Evolutionary conservation across 768 basidiomycete species (phyloP).

Genomic region (Artomyces pyxidatus): DNA sequence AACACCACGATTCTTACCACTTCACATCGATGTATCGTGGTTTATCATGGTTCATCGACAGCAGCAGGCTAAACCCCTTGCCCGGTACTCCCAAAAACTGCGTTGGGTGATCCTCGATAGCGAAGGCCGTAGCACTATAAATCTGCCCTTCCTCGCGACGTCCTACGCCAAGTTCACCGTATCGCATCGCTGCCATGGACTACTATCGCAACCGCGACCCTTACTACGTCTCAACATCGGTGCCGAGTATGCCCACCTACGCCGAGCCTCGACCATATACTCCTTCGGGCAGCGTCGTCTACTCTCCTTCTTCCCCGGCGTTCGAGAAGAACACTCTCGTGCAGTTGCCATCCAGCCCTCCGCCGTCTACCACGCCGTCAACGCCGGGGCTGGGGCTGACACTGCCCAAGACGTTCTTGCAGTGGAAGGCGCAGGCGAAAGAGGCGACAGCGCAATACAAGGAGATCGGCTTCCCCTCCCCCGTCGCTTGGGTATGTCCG

Average conservation of each 20-base stretch:
- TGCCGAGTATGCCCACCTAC: too few species aligned
- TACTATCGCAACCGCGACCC: not conserved
- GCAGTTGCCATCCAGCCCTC: not conserved
- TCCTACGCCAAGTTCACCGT: too few species aligned
- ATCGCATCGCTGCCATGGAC: too few species aligned
- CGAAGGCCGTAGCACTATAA: too few species aligned
- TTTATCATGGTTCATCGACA: too few species aligned
- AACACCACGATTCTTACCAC: too few species aligned
- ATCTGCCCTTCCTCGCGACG: too few species aligned
- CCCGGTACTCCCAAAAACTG: too few species aligned
- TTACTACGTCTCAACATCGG: not conserved
- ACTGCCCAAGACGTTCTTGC: conserved; percentile 5
- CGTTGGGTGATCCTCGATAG: too few species aligned
- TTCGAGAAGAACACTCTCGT: not conserved
- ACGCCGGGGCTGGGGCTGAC: not conserved
- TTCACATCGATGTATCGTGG: too few species aligned
- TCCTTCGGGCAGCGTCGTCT: not conserved
- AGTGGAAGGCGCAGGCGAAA: conserved; percentile 10
- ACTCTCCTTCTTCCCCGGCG: not conserved
- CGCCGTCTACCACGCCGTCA: not conserved
- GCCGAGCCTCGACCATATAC: not conserved
- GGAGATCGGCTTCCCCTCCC: conserved; percentile 9
- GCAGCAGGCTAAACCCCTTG: too few species aligned
- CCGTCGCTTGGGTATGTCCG: conserved; percentile 12
- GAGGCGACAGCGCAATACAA: conserved; percentile 7